Conservation (phyloP, 139 green algal species). For the Monoraphidium neglectum region DNA sequence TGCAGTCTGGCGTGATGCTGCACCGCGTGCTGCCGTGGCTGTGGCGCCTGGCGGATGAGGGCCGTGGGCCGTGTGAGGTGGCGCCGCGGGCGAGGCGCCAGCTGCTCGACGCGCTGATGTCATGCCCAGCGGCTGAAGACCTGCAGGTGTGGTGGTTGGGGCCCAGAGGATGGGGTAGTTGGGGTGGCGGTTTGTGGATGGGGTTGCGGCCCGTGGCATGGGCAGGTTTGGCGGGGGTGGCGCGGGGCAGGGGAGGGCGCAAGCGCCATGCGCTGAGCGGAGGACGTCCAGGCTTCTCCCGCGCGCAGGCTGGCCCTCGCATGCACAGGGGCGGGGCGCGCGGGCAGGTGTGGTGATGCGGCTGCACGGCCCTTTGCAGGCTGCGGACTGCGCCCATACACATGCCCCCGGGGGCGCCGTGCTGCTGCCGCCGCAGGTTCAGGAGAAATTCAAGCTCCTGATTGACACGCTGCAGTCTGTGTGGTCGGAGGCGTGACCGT, state of each 20-base stretch:
- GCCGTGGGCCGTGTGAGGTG: constrained; percentile 7
- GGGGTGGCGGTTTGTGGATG: too few species aligned
- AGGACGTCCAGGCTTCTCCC: not conserved
- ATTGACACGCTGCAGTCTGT: not conserved
- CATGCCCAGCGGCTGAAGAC: constrained; percentile 21
- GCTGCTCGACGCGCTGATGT: constrained; percentile 30
- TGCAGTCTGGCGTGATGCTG: constrained; percentile 42
- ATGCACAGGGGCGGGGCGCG: not conserved
- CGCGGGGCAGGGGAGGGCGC: not conserved
- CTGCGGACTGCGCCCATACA: too few species aligned
- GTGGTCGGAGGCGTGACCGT: too few species aligned
- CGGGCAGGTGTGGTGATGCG: not conserved
- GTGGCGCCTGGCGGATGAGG: constrained; percentile 48
- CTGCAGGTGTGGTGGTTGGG: constrained; percentile 1
- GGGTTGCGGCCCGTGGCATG: too few species aligned
- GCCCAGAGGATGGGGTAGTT: too few species aligned
- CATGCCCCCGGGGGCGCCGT: too few species aligned
- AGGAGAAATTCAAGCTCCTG: constrained; percentile 18
- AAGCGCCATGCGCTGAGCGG: not conserved
- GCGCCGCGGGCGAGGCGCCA: constrained; percentile 17
- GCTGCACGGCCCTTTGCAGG: not conserved
- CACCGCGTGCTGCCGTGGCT: constrained; percentile 46
- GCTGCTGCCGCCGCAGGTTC: not conserved
- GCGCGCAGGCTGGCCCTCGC: too few species aligned
- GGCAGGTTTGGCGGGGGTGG: not conserved